Conservation (phyloP, 2,329 filamentous ascomycete genomes). For the Chrysoporthe austroafricana region DNA sequence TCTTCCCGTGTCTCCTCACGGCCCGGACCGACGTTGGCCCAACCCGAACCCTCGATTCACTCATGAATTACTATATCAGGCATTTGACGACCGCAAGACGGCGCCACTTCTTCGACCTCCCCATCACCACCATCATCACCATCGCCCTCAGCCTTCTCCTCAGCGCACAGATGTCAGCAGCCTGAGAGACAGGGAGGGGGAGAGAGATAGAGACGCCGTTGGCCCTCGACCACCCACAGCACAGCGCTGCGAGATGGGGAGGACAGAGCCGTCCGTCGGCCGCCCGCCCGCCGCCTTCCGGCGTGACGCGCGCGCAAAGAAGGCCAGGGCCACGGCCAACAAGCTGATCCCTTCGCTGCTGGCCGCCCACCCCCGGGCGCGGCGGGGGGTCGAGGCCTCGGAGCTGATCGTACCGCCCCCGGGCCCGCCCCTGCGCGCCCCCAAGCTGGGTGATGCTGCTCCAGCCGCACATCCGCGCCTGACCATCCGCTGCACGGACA, state of each 20-base stretch:
- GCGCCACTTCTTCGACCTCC: no score
- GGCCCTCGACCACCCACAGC: neutral
- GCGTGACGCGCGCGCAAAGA: slow-evolving; percentile 48
- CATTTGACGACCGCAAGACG: no score
- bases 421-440: neutral
- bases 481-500: slow-evolving; percentile 17
- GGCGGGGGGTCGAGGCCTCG: slow-evolving; percentile 55
- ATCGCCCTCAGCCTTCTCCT: neutral
- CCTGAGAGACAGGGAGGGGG: neutral
- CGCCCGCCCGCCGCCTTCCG: slow-evolving; percentile 21
- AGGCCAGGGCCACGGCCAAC: slow-evolving; percentile 61
- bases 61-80: no score
- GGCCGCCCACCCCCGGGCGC: slow-evolving; percentile 56
- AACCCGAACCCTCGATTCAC: no score
- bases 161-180: neutral
- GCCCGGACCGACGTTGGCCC: no score
- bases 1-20: no score
- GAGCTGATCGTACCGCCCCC: slow-evolving; percentile 47
- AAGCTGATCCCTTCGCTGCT: slow-evolving; percentile 62
- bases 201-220: neutral
- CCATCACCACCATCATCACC: neutral
- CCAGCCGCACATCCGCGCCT: neutral
- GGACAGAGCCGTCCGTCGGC: slow-evolving; percentile 21
- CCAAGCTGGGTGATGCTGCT: neutral
- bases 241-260: slow-evolving; percentile 13